phyloP scores from a whole-genome alignment of 2,329 filamentous ascomycete genomes.

The Aspergillus fructus region DNA sequence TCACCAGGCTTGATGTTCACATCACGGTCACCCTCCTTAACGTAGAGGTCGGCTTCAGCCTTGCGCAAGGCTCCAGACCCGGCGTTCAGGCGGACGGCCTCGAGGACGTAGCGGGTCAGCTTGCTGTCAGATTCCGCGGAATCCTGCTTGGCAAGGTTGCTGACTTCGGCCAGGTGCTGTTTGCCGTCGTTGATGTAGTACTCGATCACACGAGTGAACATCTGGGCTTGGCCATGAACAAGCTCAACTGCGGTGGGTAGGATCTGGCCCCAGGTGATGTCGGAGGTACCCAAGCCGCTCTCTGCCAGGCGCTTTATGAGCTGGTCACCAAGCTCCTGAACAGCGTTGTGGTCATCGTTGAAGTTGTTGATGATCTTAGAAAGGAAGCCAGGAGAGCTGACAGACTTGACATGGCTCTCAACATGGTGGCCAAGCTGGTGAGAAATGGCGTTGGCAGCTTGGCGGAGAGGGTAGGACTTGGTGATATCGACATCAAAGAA shows the following conservation, averaged over 20 bases:
- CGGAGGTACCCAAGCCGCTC: constrained; percentile 59
- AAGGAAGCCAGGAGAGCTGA: constrained; percentile 56
- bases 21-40: constrained; percentile 53
- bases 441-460: constrained; percentile 58
- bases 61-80: constrained; percentile 62
- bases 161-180: constrained; percentile 60
- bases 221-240: constrained; percentile 69
- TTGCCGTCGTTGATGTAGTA: constrained; percentile 65
- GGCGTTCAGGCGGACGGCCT: constrained; percentile 68
- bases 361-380: constrained; percentile 51
- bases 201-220: constrained; percentile 72
- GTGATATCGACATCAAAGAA: constrained; percentile 67
- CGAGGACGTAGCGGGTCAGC: constrained; percentile 69
- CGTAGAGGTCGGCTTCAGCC: constrained; percentile 47
- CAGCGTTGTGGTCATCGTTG: constrained; percentile 52
- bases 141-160: constrained; percentile 57
- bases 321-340: constrained; percentile 64
- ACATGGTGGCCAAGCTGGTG: constrained; percentile 61
- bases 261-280: constrained; percentile 71
- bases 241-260: constrained; percentile 66
- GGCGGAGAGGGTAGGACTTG: constrained; percentile 64
- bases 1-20: constrained; percentile 57
- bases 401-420: constrained; percentile 64
- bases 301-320: constrained; percentile 66
- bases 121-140: constrained; percentile 60